These are phyloP conservation scores for Aspergillus sojae DNA, from an alignment of 2,329 filamentous ascomycete genomes.

Conservation along the genomic window DNA sequence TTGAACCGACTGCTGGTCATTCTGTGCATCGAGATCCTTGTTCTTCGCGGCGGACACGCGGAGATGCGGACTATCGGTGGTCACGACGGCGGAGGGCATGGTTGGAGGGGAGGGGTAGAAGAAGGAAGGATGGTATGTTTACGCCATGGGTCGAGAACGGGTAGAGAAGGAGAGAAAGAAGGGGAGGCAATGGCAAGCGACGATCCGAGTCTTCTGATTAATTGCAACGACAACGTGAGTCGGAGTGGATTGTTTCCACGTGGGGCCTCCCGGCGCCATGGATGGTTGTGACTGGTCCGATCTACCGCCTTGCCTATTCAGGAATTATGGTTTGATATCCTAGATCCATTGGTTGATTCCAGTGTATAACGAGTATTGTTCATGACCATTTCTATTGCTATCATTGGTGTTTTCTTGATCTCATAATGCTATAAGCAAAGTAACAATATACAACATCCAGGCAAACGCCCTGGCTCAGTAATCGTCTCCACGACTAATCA, in stretches of 20 bases:
- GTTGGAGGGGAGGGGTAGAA: constrained; percentile 12
- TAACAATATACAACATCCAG: neutral
- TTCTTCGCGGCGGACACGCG: constrained; percentile 36
- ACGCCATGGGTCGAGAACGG: constrained; percentile 23
- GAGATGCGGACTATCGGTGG: constrained; percentile 35
- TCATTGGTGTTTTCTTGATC: constrained; percentile 8
- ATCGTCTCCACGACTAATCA: constrained; percentile 83
- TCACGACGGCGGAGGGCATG: constrained; percentile 34
- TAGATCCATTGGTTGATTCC: neutral
- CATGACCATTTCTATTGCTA: neutral
- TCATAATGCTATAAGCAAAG: constrained; percentile 6
- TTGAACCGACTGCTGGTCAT: constrained; percentile 26
- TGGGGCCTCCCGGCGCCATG: constrained; percentile 33
- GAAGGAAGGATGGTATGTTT: constrained; percentile 2
- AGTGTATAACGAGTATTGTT: neutral
- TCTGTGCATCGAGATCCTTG: neutral
- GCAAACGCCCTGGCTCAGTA: constrained; percentile 57
- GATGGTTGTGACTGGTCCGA: constrained; percentile 15
- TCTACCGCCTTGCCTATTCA: constrained; percentile 3
- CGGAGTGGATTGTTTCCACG: constrained; percentile 38
- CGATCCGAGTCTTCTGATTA: constrained; percentile 15
- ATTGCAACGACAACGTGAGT: constrained; percentile 19
- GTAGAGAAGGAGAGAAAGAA: constrained; percentile 9
- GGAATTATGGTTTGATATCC: neutral
- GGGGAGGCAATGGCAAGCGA: constrained; percentile 13